Evolutionary conservation across 305 asterid genomes (phyloP).

Genomic region (Salvia sclarea): DNA sequence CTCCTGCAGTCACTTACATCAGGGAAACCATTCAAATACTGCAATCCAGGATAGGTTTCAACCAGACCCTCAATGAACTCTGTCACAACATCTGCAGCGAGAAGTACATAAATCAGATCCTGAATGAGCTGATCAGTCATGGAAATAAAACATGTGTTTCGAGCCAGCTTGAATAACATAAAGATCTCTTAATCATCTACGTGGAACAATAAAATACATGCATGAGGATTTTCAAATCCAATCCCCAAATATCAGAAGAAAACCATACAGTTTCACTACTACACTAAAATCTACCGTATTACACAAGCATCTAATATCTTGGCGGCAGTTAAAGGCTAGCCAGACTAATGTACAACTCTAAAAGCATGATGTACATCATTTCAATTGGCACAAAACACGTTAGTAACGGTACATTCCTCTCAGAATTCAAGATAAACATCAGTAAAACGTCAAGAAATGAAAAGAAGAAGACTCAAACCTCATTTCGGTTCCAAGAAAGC

Average conservation of each 20-base stretch:
- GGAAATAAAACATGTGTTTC: neutral
- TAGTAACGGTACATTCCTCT: constrained; percentile 6
- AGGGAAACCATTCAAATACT: constrained; percentile 96
- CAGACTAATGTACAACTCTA: constrained; percentile 14
- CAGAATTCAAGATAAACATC: constrained; percentile 20
- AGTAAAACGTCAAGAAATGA: neutral
- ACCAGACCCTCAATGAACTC: constrained; percentile 97
- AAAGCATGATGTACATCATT: constrained; percentile 12
- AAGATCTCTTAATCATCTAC: constrained; percentile 21
- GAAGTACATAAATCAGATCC: constrained; percentile 26
- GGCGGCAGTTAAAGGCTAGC: constrained; percentile 14
- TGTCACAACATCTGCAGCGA: constrained; percentile 84
- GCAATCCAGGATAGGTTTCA: constrained; percentile 93
- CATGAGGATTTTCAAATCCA: neutral
- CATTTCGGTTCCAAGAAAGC: neutral
- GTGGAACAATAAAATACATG: neutral
- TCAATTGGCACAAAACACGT: constrained; percentile 6
- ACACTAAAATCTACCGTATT: neutral
- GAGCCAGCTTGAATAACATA: constrained; percentile 13
- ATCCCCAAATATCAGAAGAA: constrained; percentile 9
- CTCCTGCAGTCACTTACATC: constrained; percentile 61
- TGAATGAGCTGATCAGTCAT: neutral
- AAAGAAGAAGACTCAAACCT: neutral
- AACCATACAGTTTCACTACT: neutral
- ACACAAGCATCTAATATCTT: constrained; percentile 18